phyloP scores from a whole-genome alignment of 805 yeast genomes.

The Ogataea ramenticola region DNA sequence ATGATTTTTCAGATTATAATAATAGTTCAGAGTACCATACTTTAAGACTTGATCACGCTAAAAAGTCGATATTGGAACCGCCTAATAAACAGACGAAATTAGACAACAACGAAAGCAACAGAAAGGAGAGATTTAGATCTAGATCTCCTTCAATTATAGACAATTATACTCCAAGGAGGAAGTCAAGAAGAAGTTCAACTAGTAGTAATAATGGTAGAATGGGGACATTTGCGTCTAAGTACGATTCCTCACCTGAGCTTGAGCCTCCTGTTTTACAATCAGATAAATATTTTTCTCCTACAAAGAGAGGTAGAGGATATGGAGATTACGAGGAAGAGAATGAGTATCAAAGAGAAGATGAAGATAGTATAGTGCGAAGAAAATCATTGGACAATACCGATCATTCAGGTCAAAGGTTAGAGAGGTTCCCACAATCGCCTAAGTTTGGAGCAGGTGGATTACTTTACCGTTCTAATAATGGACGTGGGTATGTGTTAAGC shows the following conservation, averaged over 20 bases:
- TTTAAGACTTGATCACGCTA: background rate
- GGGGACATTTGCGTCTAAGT: conserved; percentile 2
- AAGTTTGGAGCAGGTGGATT: conserved; percentile 34
- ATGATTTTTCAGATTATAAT: background rate
- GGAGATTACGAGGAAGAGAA: background rate
- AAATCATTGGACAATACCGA: background rate
- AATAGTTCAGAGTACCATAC: background rate
- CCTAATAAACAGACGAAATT: too few relatives aligned
- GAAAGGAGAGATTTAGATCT: background rate
- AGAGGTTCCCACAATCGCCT: conserved; percentile 42
- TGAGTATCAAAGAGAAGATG: background rate
- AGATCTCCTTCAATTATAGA: background rate
- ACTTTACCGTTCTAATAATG: conserved; percentile 21
- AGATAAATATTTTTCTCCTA: conserved; percentile 13
- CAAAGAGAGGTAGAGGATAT: conserved; percentile 1
- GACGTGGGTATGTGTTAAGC: conserved; percentile 15
- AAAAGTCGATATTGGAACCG: background rate
- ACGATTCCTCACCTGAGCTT: conserved; percentile 28
- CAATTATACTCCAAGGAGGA: background rate
- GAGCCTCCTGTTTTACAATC: conserved; percentile 24
- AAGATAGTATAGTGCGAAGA: background rate
- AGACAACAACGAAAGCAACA: background rate
- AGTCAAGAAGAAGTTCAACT: background rate
- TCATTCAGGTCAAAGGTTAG: background rate
- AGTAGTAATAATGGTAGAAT: conserved; percentile 6